Conservation (phyloP, 164 flowering plant species). For the Saururus chinensis region DNA sequence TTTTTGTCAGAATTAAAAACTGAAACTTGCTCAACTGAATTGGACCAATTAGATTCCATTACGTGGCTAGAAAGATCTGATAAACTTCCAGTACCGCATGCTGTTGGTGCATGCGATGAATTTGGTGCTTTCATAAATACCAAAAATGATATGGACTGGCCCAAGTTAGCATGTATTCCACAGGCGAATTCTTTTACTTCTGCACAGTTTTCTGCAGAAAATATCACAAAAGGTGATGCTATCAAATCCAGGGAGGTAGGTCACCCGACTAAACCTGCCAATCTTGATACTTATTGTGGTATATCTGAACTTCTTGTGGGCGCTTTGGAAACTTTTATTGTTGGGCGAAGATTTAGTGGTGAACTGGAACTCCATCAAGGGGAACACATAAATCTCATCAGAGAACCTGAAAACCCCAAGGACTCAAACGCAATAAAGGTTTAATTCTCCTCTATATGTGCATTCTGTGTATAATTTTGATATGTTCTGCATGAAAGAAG, state of each 20-base stretch:
- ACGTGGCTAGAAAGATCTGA: not conserved
- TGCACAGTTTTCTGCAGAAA: slow-evolving; percentile 12
- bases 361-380: slow-evolving; percentile 41
- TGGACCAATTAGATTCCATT: slow-evolving; percentile 6
- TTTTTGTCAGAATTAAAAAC: slow-evolving; percentile 29
- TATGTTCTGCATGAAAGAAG: not conserved
- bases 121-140: not conserved
- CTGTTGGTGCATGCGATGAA: not conserved
- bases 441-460: not conserved
- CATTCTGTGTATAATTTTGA: not conserved
- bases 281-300: slow-evolving; percentile 7
- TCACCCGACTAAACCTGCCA: not conserved
- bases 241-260: slow-evolving; percentile 7
- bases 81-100: not conserved
- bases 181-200: not conserved
- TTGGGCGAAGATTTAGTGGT: slow-evolving; percentile 62
- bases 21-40: slow-evolving; percentile 13
- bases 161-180: not conserved
- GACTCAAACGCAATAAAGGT: slow-evolving; percentile 87
- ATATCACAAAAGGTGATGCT: slow-evolving; percentile 4
- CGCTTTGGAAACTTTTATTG: slow-evolving; percentile 58
- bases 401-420: slow-evolving; percentile 67
- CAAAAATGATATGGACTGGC: not conserved
- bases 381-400: slow-evolving; percentile 31
- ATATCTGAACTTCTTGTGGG: slow-evolving; percentile 17